These are phyloP conservation scores for Gnomoniopsis smithogilvyi DNA, from an alignment of 2,329 filamentous ascomycete species.

Conservation along the genomic window DNA sequence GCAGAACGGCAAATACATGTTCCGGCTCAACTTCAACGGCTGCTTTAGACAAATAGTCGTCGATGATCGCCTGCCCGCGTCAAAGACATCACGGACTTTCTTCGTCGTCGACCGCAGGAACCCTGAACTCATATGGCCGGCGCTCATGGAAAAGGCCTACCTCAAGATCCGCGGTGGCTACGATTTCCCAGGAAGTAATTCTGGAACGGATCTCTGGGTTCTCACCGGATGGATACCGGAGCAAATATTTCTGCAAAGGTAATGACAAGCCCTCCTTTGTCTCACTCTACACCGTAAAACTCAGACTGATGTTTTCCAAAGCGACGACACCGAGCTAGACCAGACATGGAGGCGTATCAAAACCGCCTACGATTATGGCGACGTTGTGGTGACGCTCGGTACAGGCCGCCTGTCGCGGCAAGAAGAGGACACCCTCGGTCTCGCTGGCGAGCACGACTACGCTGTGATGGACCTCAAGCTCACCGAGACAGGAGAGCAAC, in stretches of 20 bases:
- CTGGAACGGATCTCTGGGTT: conserved; percentile 89
- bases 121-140: conserved; percentile 82
- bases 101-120: conserved; percentile 87
- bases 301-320: conserved; percentile 26
- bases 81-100: conserved; percentile 70
- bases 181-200: conserved; percentile 97
- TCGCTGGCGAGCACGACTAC: conserved; percentile 92
- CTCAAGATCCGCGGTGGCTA: conserved; percentile 94
- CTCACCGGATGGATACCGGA: conserved; percentile 96
- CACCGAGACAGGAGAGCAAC: conserved; percentile 57
- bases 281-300: accelerated
- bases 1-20: conserved; percentile 81
- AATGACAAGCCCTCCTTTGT: conserved; percentile 18
- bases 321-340: conserved; percentile 74
- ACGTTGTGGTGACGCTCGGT: conserved; percentile 85
- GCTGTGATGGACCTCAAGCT: conserved; percentile 74
- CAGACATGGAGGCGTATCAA: conserved; percentile 76
- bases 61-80: conserved; percentile 82
- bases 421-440: conserved; percentile 76
- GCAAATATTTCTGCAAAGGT: conserved; percentile 84
- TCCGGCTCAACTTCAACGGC: conserved; percentile 94
- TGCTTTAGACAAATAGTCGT: conserved; percentile 84
- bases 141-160: conserved; percentile 92
- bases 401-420: conserved; percentile 76
- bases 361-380: conserved; percentile 69